Evolutionary conservation across 257 asterid genomes (phyloP), one percentile per base, ranked within the genome.

Genomic region (Parsonsia alboflavescens): DNA sequence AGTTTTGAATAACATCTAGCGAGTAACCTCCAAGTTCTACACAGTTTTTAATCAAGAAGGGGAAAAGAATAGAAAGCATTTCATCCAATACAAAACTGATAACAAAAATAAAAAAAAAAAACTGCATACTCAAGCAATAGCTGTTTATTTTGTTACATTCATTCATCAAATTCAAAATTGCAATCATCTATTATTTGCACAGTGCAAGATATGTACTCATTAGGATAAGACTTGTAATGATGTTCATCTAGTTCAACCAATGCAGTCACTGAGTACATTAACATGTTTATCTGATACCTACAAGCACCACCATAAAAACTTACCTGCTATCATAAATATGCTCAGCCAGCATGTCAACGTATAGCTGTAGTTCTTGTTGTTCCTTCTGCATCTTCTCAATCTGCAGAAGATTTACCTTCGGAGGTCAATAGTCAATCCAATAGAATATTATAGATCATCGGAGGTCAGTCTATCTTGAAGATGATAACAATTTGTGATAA

Each of bases 291-390:
- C 26, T 57, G 67, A 73, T 48, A 4, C 39, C n/a, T 36, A n/a
- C 53, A 76, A 68, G 70, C n/a, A 49, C 59, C 26, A 7, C 15
- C 3, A 53, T n/a, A 39, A 16, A 39, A 28, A 61, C 78, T 63
- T 82, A 94, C 99, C 99, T 92, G 73, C 76, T 86, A 80, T 94
- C 96, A 71, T 89, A 83, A 74, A 94, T 89, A 80, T 92, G 92
- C 84, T 87, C 93, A 79, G 96, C 89, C 79, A 82, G 78, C 92
- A 94, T 89, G 87, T 94, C 98, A 91, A 94, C 84, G 82, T 82
- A 85, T 76, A 83, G 82, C 76, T 92, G 91, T 22, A 86, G 88
- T 90, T 92, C 96, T 73, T 85, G 86, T 68, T 86, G 89, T 80
- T 92, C 98, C 88, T 86, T 86, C 86, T 90, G 93, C 90, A 86